phyloP scores from a whole-genome alignment of 768 basidiomycete genomes.

The Suillus subaureus region DNA sequence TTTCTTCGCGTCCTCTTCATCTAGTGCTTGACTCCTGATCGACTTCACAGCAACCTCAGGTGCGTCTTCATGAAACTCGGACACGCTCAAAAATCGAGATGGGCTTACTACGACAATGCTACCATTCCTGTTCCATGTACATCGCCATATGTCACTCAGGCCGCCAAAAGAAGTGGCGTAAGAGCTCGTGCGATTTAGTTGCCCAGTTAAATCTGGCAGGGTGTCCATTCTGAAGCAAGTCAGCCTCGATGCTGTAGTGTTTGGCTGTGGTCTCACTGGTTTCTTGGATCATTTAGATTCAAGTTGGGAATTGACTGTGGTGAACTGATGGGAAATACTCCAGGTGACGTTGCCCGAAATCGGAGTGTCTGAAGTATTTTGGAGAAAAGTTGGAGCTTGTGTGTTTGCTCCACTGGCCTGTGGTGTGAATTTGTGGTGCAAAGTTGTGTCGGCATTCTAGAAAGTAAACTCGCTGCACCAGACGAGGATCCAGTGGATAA shows the following conservation, averaged over 20 bases:
- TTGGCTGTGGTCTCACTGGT: background rate
- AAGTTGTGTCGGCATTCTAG: background rate
- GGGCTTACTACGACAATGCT: background rate
- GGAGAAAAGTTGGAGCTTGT: background rate
- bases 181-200: conserved; percentile 14
- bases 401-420: background rate
- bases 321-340: background rate
- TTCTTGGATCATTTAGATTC: background rate
- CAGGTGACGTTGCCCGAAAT: background rate
- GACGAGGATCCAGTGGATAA: background rate
- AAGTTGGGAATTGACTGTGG: background rate
- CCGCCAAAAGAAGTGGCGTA: conserved; percentile 31
- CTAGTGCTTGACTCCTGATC: conserved; percentile 4
- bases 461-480: background rate
- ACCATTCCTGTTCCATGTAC: conserved; percentile 9
- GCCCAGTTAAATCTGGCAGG: conserved; percentile 19
- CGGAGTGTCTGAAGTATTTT: background rate
- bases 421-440: background rate
- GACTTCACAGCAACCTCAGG: conserved; percentile 15
- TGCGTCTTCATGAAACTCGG: background rate
- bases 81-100: background rate
- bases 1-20: conserved; percentile 11
- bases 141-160: conserved; percentile 34
- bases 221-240: background rate
- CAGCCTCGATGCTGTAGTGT: background rate